Evolutionary conservation across 768 basidiomycete species (phyloP).

Genomic region (Trichaptum fuscoviolaceum): DNA sequence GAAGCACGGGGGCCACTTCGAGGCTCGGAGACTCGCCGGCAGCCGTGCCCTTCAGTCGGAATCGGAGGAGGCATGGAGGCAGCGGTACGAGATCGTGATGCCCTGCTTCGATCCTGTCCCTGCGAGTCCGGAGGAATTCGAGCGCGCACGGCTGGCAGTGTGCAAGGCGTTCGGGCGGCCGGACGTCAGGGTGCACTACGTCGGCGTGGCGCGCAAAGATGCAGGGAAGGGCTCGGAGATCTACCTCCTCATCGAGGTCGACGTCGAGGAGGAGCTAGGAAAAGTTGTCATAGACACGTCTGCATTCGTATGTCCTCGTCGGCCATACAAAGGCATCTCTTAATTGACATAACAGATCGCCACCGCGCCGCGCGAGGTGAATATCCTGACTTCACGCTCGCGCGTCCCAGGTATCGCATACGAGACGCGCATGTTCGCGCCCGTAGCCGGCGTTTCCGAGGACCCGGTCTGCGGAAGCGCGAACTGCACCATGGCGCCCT

Average conservation of each 20-base stretch:
- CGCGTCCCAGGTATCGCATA: slow-evolving; percentile 31
- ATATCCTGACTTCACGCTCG: slow-evolving; percentile 36
- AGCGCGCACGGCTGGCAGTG: not conserved
- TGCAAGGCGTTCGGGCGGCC: not conserved
- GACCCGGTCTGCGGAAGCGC: slow-evolving; percentile 53
- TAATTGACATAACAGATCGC: not conserved
- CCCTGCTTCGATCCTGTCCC: not conserved
- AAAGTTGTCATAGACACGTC: not conserved
- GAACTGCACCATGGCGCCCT: slow-evolving; percentile 43
- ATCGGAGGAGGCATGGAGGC: not conserved
- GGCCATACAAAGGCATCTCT: not conserved
- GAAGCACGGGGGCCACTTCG: not conserved
- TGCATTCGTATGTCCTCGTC: not conserved
- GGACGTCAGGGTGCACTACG: not conserved
- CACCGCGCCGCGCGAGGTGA: slow-evolving; percentile 14
- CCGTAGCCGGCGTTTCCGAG: slow-evolving; percentile 29
- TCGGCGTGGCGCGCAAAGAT: not conserved
- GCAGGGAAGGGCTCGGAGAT: not conserved
- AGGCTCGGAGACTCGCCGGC: no score
- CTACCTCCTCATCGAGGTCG: not conserved
- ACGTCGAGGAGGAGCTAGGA: not conserved
- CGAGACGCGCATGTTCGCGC: slow-evolving; percentile 50
- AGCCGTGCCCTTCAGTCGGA: no score
- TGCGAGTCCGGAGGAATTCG: not conserved
- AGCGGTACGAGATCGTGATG: not conserved